These are phyloP conservation scores for Chondrostereum purpureum DNA, from an alignment of 1,284 basidiomycete genomes.

Conservation along the genomic window DNA sequence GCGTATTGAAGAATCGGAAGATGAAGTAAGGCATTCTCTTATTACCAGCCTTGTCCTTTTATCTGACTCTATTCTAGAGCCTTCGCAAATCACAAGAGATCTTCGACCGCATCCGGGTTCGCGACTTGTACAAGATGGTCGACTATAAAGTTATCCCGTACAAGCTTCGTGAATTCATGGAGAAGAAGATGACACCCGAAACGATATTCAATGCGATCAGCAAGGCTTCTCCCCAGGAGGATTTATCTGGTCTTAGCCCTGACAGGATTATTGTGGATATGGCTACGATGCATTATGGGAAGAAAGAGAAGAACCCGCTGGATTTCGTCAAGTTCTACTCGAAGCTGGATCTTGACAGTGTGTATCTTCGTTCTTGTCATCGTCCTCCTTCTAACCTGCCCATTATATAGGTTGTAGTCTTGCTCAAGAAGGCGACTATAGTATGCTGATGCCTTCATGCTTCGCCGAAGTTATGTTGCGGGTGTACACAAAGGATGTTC, in stretches of 20 bases:
- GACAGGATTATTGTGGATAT: constrained; percentile 61
- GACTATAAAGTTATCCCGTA: constrained; percentile 61
- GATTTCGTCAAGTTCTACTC: constrained; percentile 67
- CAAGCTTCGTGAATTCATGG: constrained; percentile 32
- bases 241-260: no score
- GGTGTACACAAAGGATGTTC: constrained; percentile 58
- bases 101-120: constrained; percentile 48
- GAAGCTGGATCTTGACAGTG: constrained; percentile 55
- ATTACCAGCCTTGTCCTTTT: not conserved
- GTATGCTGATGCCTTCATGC: constrained; percentile 48
- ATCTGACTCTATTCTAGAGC: constrained; percentile 34
- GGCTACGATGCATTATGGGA: constrained; percentile 64
- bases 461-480: constrained; percentile 63
- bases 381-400: constrained; percentile 2
- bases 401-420: constrained; percentile 30
- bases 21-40: constrained; percentile 30
- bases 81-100: constrained; percentile 53
- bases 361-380: constrained; percentile 15
- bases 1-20: constrained; percentile 47
- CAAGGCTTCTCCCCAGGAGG: not conserved
- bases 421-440: constrained; percentile 52
- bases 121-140: constrained; percentile 63
- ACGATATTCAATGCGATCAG: constrained; percentile 45
- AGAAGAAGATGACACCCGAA: constrained; percentile 42
- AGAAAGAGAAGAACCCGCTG: constrained; percentile 63